Percentiles rank a stretch among this genome's conserved stretches.
These are phyloP conservation scores for Cutaneotrichosporon cutaneum DNA, from an alignment of 1,284 basidiomycete species.

Conservation along the genomic window DNA sequence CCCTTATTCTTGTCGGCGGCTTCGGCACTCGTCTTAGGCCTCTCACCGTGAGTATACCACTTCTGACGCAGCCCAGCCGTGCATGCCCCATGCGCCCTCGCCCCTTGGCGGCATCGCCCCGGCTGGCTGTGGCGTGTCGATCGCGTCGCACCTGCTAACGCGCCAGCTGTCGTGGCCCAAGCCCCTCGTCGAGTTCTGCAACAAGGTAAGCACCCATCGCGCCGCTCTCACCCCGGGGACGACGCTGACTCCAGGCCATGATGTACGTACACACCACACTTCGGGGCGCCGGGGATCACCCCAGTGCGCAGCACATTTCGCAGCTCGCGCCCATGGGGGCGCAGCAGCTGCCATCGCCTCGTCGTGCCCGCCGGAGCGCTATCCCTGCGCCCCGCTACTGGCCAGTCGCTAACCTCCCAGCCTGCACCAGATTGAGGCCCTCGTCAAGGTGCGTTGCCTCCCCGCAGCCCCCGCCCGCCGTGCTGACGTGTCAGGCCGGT, in stretches of 20 bases:
- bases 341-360: neutral
- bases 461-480: neutral
- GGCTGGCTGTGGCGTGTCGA: neutral
- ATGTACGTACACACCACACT: constrained; percentile 39
- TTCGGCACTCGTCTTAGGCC: constrained; percentile 59
- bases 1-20: constrained; percentile 56
- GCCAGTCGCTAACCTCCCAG: constrained; percentile 28
- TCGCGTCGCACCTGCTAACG: neutral
- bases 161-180: constrained; percentile 54
- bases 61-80: neutral
- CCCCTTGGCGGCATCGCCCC: neutral
- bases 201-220: constrained; percentile 54
- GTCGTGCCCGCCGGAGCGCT: neutral
- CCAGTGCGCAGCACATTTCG: neutral
- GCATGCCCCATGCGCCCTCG: neutral
- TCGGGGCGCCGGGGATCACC: neutral
- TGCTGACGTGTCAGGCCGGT: constrained; percentile 51
- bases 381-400: neutral
- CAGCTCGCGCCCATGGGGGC: neutral
- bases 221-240: constrained; percentile 16
- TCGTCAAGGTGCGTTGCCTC: constrained; percentile 56
- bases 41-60: constrained; percentile 54
- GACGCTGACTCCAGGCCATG: constrained; percentile 43
- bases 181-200: constrained; percentile 58
- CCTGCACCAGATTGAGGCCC: constrained; percentile 58